Conservation (phyloP, 345 rosid species). For the Punica granatum region DNA sequence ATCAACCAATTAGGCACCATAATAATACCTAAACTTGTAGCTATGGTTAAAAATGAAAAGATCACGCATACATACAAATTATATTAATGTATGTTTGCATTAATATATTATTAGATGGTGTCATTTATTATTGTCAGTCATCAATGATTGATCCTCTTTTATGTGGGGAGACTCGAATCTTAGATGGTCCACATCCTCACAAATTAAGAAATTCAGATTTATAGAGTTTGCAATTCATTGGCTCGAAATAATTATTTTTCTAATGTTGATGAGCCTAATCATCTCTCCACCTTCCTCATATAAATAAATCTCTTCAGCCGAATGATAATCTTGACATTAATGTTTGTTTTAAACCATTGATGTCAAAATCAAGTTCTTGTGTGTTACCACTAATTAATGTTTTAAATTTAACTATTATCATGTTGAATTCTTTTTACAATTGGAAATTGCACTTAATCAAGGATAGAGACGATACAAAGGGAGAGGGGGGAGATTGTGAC, state of each 20-base stretch:
- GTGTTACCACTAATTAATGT: background rate
- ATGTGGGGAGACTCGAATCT: constrained; percentile 27
- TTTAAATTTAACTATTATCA: too few relatives aligned
- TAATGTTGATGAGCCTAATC: constrained; percentile 29
- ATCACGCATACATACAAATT: too few relatives aligned
- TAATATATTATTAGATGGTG: too few relatives aligned
- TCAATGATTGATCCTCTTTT: constrained; percentile 56
- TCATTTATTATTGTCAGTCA: constrained; percentile 9
- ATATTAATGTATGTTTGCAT: too few relatives aligned
- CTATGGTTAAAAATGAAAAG: too few relatives aligned
- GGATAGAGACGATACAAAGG: too few relatives aligned
- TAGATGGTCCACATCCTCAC: constrained; percentile 24
- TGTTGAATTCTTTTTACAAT: too few relatives aligned
- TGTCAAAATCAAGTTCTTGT: constrained; percentile 4
- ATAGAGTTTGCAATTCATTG: constrained; percentile 2
- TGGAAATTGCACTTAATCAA: too few relatives aligned
- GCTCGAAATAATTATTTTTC: constrained; percentile 5
- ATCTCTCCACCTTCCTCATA: constrained; percentile 31
- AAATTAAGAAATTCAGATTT: constrained; percentile 17
- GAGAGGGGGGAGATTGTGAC: too few relatives aligned
- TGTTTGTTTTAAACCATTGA: constrained; percentile 10
- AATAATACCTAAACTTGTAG: too few relatives aligned
- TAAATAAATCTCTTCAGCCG: constrained; percentile 5
- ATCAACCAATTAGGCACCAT: too few relatives aligned
- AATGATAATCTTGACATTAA: background rate